Evolutionary conservation across 2,329 filamentous ascomycete genomes (phyloP).

Genomic region (Talaromyces atroroseus): DNA sequence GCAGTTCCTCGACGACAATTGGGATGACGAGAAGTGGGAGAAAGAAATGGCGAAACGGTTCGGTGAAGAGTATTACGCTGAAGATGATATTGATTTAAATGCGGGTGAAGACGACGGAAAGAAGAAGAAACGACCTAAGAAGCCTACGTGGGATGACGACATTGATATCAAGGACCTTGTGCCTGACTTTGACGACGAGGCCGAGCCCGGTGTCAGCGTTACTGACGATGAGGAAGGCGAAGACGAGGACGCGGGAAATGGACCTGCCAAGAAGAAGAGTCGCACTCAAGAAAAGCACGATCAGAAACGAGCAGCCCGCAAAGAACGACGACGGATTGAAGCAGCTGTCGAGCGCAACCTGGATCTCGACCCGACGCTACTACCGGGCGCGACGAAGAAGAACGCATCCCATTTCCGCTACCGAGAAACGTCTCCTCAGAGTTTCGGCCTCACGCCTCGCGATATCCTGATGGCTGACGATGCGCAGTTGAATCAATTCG

Average conservation of each 20-base stretch:
- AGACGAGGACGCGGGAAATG: conserved; percentile 35
- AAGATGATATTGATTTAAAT: conserved; percentile 52
- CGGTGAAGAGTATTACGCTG: conserved; percentile 83
- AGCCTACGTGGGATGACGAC: conserved; percentile 92
- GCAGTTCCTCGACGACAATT: conserved; percentile 77
- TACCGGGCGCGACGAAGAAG: conserved; percentile 50
- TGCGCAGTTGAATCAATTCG: conserved; percentile 78
- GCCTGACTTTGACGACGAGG: conserved; percentile 73
- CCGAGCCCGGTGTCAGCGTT: conserved; percentile 50
- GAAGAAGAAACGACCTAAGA: conserved; percentile 64
- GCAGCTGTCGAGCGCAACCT: conserved; percentile 77
- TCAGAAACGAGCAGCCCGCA: conserved; percentile 66
- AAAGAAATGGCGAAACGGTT: conserved; percentile 83
- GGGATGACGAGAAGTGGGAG: conserved; percentile 87
- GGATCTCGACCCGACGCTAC: conserved; percentile 62
- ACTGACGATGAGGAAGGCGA: conserved; percentile 47
- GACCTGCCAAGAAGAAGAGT: conserved; percentile 45
- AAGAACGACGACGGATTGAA: conserved; percentile 78
- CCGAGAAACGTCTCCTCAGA: conserved; percentile 83
- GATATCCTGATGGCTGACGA: conserved; percentile 93
- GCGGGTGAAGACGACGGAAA: conserved; percentile 41
- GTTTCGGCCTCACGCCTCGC: conserved; percentile 80
- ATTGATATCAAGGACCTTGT: conserved; percentile 93
- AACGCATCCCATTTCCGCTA: conserved; percentile 68
- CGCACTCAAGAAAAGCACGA: conserved; percentile 48